Base-by-base conservation (phyloP, 179 eudicot species). In the Spergularia azorica region DNA sequence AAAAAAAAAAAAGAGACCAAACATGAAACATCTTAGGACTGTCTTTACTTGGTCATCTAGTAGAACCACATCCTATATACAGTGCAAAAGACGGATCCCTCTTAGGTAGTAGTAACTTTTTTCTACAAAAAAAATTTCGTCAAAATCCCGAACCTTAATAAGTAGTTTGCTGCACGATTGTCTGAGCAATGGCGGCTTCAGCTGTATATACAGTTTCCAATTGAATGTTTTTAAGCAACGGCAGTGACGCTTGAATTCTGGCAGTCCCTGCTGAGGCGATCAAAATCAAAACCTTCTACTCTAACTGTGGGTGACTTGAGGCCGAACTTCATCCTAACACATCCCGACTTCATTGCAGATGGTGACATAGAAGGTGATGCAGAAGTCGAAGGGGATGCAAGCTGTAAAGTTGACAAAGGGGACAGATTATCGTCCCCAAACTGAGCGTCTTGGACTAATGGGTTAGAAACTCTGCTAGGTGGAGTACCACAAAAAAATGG, bases 271-370 rank as follows among this genome's bases (percentile, higher is more conserved):
- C 79, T 65, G 48, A 87, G 88, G 83, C 91, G 81, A 60, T 88
- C 89, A 51, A 88, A 88, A 48, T 88, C 89, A 52, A 88, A 88
- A 59, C 91, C 91, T 81, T 88, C 91, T 51, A 86, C 86, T 80
- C 91, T 86, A 71, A 88, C 84, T 0, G 77, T 55, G 55, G 89
- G 87, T 0, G 91, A 83, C 70, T 86, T 86, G 68, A 58, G 84
- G 54, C 89, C 87, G 61, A 77, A 79, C 73, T 88, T 86, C 84
- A 79, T 56, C 73, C 88, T 77, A 55, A 58, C 77, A 69, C 85
- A 82, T 9, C 91, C 91, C 21, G 84, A 83, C 17, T 81, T 86
- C 56, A 74, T 76, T 15, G 84, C 61, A 18, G 88, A 83, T 48
- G 89, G 82, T 18, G 91, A 83, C 17, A 81, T 36, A 0, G 87